phyloP scores from a whole-genome alignment of 192 early-diverging fungal genomes.

The Lunasporangiospora selenospora region DNA sequence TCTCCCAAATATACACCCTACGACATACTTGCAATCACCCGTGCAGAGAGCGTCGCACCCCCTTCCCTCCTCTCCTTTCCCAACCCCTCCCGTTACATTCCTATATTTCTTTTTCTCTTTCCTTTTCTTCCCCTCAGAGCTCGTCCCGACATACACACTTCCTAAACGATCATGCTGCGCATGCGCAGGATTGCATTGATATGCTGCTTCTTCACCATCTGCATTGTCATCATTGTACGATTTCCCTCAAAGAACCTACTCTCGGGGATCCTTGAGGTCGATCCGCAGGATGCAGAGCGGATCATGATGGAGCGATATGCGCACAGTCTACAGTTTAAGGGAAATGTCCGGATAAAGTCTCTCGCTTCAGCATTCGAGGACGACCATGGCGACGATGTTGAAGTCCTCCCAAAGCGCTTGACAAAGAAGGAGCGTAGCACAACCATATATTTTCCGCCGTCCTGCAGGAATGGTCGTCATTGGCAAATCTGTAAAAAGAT shows the following conservation, averaged over 20 bases:
- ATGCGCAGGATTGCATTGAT: slow-evolving; percentile 46
- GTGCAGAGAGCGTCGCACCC: no score
- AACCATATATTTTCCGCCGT: slow-evolving; percentile 52
- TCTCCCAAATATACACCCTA: no score
- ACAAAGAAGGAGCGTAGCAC: slow-evolving; percentile 44
- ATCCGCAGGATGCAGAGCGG: slow-evolving; percentile 47
- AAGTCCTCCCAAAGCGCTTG: slow-evolving; percentile 27
- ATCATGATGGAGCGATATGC: slow-evolving; percentile 51
- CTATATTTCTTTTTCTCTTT: neutral
- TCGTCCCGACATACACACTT: neutral
- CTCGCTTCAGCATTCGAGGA: slow-evolving; percentile 27
- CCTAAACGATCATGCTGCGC: slow-evolving; percentile 27
- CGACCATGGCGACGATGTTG: slow-evolving; percentile 26
- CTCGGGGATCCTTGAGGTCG: slow-evolving; percentile 31
- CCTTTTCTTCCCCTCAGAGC: neutral
- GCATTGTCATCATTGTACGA: slow-evolving; percentile 30
- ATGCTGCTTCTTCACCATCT: slow-evolving; percentile 45
- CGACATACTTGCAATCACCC: no score
- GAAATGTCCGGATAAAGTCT: slow-evolving; percentile 49
- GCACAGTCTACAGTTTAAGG: slow-evolving; percentile 47
- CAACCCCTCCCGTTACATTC: neutral
- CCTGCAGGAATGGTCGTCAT: slow-evolving; percentile 47
- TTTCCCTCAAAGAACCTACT: slow-evolving; percentile 34
- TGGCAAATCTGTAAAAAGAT: slow-evolving; percentile 57
- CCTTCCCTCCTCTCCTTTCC: neutral